phyloP scores from a whole-genome alignment of 2,329 filamentous ascomycete genomes.

The Kalmusia sp. region DNA sequence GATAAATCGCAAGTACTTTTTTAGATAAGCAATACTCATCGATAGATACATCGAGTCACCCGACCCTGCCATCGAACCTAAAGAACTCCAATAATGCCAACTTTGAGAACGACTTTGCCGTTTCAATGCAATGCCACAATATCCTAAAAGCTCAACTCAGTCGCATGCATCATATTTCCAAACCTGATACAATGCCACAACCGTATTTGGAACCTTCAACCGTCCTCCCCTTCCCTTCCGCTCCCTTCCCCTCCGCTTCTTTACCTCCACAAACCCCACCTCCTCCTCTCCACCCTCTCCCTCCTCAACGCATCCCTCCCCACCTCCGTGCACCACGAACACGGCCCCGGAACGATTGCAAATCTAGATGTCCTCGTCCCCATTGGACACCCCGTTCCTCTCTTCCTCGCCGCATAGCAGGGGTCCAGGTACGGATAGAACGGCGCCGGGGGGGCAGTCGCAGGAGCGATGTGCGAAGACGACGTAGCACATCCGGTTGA shows the following conservation, averaged over 20 bases:
- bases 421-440: constrained; percentile 24
- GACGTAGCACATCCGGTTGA: constrained; percentile 31
- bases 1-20: no score
- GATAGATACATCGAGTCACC: no score
- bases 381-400: constrained; percentile 21
- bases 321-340: constrained; percentile 29
- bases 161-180: no score
- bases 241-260: constrained; percentile 2
- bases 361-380: constrained; percentile 19
- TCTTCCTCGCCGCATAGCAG: constrained; percentile 14
- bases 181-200: no score
- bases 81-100: no score
- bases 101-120: no score
- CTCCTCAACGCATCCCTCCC: constrained; percentile 15
- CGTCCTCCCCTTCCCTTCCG: background rate
- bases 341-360: constrained; percentile 12
- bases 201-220: no score
- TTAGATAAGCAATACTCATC: no score
- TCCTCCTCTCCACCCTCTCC: constrained; percentile 17
- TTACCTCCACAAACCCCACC: constrained; percentile 17
- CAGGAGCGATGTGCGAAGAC: constrained; percentile 28
- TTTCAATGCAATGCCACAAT: no score
- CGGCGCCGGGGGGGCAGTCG: constrained; percentile 32
- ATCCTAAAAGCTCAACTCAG: no score
- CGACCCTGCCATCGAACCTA: no score